Conservation (phyloP, 805 yeast genomes). For the Starmerella apis region DNA sequence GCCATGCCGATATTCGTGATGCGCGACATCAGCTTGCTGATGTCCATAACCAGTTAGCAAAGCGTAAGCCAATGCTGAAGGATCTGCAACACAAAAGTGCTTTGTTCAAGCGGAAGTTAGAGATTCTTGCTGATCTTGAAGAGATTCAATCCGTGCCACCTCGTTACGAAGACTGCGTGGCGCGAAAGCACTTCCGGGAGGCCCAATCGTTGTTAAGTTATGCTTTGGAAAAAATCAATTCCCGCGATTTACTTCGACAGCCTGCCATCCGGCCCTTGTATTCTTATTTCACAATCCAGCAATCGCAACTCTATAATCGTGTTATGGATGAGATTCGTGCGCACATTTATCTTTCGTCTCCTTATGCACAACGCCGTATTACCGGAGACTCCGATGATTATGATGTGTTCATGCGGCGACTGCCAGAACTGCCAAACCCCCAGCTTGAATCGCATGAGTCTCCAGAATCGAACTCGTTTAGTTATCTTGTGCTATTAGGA, state of each 20-base stretch:
- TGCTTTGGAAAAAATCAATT: constrained; percentile 33
- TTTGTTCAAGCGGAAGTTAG: constrained; percentile 57
- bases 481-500: constrained; percentile 45
- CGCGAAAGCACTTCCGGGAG: constrained; percentile 56
- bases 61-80: constrained; percentile 45
- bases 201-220: constrained; percentile 48
- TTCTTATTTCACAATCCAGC: constrained; percentile 32
- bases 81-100: constrained; percentile 57
- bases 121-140: constrained; percentile 57
- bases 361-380: constrained; percentile 27
- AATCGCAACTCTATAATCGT: constrained; percentile 47
- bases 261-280: constrained; percentile 30
- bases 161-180: constrained; percentile 53
- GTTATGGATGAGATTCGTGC: constrained; percentile 66
- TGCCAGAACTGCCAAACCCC: constrained; percentile 12
- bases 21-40: constrained; percentile 42
- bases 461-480: constrained; percentile 39
- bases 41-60: constrained; percentile 43
- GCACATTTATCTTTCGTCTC: constrained; percentile 52
- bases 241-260: constrained; percentile 28
- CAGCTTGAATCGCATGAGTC: constrained; percentile 3
- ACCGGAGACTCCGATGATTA: constrained; percentile 11
- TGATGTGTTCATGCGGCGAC: constrained; percentile 12
- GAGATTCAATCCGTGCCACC: constrained; percentile 49
- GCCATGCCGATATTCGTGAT: constrained; percentile 47